Conservation (phyloP, 257 asterid genomes). For the Osmanthus fragrans region DNA sequence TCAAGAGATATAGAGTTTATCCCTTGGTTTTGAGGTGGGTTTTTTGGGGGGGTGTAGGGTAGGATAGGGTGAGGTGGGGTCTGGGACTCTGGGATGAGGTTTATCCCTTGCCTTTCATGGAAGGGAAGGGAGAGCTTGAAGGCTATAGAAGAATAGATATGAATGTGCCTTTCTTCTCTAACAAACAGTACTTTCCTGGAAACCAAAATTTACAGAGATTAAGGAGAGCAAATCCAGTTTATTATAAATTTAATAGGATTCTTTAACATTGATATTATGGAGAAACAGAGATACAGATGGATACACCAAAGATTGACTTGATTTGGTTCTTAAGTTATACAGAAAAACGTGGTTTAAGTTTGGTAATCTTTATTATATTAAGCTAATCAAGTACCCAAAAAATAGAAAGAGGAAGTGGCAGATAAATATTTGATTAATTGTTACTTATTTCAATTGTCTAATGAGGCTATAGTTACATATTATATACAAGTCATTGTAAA, state of each 20-base stretch:
- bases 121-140: slow-evolving; percentile 37
- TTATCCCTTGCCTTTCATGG: slow-evolving; percentile 46
- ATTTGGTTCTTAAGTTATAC: slow-evolving; percentile 18
- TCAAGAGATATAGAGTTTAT: not conserved
- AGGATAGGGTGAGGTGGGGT: not conserved
- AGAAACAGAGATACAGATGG: not conserved
- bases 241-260: slow-evolving; percentile 32
- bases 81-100: not conserved
- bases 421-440: not conserved
- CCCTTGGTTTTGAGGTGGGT: not conserved
- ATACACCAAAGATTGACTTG: slow-evolving; percentile 29
- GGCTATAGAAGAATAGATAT: not conserved
- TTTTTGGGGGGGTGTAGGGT: not conserved
- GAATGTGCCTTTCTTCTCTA: slow-evolving; percentile 51
- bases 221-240: slow-evolving; percentile 29
- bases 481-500: not conserved
- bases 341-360: not conserved
- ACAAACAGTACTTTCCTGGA: slow-evolving; percentile 31
- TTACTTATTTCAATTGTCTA: not conserved
- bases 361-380: not conserved
- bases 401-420: not conserved
- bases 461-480: not conserved
- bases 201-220: slow-evolving; percentile 5
- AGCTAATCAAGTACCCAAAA: not conserved
- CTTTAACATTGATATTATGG: slow-evolving; percentile 10